These are phyloP conservation scores for Ustilago hordei DNA, from an alignment of 1,284 basidiomycete genomes.

Conservation along the genomic window DNA sequence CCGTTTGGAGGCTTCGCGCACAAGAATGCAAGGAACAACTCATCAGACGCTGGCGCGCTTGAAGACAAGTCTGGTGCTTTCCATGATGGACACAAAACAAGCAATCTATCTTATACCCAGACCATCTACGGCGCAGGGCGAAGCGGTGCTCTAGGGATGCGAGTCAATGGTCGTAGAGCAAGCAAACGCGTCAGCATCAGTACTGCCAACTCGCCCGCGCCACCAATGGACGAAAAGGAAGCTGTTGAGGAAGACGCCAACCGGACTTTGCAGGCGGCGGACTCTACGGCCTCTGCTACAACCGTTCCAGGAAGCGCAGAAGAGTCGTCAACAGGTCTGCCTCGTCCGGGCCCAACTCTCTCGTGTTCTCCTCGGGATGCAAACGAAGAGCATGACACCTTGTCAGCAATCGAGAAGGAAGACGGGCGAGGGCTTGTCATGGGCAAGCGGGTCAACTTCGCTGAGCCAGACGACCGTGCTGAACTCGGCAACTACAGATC, in stretches of 20 bases:
- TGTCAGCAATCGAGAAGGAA: not conserved
- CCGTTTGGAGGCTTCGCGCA: conserved; percentile 20
- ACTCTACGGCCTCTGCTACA: not conserved
- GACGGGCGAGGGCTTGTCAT: conserved; percentile 16
- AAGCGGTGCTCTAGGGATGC: conserved; percentile 57
- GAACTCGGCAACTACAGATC: not conserved
- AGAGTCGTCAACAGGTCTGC: not conserved
- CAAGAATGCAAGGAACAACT: conserved; percentile 8
- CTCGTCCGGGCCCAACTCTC: conserved; percentile 1
- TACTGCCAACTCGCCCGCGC: conserved; percentile 18
- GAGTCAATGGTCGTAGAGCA: conserved; percentile 51
- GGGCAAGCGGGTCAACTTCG: conserved; percentile 43
- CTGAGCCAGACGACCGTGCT: conserved; percentile 1
- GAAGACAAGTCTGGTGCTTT: conserved; percentile 2
- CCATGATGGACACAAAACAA: conserved; percentile 3
- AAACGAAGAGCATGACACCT: not conserved
- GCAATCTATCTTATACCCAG: conserved; percentile 52
- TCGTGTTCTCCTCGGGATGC: conserved; percentile 2
- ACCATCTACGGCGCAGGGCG: conserved; percentile 62
- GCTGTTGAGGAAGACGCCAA: not conserved
- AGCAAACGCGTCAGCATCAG: conserved; percentile 47
- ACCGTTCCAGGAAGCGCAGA: not conserved
- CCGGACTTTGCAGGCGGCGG: not conserved
- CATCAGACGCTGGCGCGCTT: not conserved
- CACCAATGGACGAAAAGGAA: not conserved